These are phyloP conservation scores for Botrytis tulipae DNA, from an alignment of 2,329 filamentous ascomycete genomes.

Conservation along the genomic window DNA sequence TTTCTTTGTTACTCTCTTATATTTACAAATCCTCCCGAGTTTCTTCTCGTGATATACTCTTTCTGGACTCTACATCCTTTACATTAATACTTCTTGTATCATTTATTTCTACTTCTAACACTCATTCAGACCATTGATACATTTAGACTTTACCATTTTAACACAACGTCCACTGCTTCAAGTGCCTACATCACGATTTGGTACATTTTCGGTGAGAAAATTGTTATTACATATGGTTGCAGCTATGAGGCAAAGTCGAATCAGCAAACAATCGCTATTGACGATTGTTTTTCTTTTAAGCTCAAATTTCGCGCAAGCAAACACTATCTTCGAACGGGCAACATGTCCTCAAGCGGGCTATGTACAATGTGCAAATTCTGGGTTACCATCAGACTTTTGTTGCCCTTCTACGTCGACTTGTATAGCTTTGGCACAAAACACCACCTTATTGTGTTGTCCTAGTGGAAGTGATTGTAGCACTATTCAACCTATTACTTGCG, in stretches of 20 bases:
- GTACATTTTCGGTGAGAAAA: background rate
- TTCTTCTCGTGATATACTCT: background rate
- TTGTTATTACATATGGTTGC: background rate
- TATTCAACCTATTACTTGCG: constrained; percentile 65
- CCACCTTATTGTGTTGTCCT: constrained; percentile 72
- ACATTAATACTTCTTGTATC: constrained; percentile 31
- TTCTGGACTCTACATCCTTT: background rate
- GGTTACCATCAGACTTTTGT: constrained; percentile 65
- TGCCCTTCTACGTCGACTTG: constrained; percentile 57
- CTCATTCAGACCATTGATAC: constrained; percentile 24
- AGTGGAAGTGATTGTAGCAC: constrained; percentile 53
- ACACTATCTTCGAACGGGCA: constrained; percentile 44
- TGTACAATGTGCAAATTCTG: constrained; percentile 50
- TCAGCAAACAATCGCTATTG: constrained; percentile 25
- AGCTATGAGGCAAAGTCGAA: constrained; percentile 29
- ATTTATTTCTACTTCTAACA: constrained; percentile 22
- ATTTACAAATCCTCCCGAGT: background rate
- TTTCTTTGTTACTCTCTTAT: constrained; percentile 14
- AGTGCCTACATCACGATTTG: background rate
- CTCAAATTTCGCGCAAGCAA: constrained; percentile 42
- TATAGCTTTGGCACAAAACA: constrained; percentile 58
- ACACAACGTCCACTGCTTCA: background rate
- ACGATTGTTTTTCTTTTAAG: constrained; percentile 38
- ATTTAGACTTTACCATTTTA: constrained; percentile 15
- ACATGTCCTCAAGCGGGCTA: constrained; percentile 53